Evolutionary conservation across 306 rosid genomes (phyloP), one percentile per base, ranked within the genome.

Genomic region (Quercus suber): DNA sequence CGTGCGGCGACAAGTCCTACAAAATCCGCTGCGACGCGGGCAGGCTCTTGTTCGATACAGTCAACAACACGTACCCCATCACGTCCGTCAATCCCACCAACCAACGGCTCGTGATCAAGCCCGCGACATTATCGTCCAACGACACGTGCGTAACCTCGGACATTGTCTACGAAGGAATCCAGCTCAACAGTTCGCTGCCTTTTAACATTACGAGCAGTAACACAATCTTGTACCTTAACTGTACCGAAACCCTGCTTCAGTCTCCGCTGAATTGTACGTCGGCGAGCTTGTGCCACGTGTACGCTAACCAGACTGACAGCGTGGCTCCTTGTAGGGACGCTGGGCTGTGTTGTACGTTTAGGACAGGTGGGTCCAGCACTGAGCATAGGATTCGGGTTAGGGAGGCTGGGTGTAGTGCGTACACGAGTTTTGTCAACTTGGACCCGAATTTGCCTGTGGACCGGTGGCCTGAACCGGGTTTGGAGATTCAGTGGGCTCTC

Each of bases 131-230:
- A 35, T 10, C 88, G 12, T 8, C 84, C 60, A 57, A 83, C 89
- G 76, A 88, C 21, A 49, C 17, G 17, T 93, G 98, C 87, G 83
- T 90, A 15, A 61, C 98, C 4, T 67, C 88, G 2, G 96, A 94
- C 60, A 86, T 90, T 7, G 19, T 73, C 69, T 76, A 85, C 87
- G 31, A 84, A 10, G 98, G 98, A 11, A 64, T 93, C 63, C 82
- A 80, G 30, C 91, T 93, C 45, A 91, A 84, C 82, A 51, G 3
- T 7, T 60, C 82, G 27, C 87, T 92, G 19, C 98, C 98, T 4
- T 93, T 93, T 83, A 91, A 93, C 83, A 84, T 93, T 82, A 93
- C 98, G 19, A 89, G 90, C 78, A 77, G 92, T 74, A 89, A 93
- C 85, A 91, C 97, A 80, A 88, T 93, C 87, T 18, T 93, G 2